Conservation (phyloP, 129 eudicot species). For the Chrysanthemum lavandulifolium region DNA sequence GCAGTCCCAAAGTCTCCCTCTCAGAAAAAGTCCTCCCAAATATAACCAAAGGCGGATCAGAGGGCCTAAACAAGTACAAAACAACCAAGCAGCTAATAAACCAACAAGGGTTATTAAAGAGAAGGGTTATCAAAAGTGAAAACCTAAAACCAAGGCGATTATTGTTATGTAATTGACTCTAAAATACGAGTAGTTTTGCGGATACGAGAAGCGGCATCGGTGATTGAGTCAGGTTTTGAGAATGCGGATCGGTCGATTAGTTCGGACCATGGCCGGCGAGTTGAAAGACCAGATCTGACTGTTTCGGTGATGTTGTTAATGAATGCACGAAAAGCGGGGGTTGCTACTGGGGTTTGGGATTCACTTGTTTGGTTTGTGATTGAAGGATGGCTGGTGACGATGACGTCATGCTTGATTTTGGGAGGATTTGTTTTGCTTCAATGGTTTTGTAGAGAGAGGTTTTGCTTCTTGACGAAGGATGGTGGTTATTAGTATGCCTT, state of each 20-base stretch:
- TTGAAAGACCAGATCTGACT: slow-evolving; percentile 52
- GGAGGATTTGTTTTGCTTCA: no score
- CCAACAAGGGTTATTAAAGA: slow-evolving; percentile 4
- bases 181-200: slow-evolving; percentile 15
- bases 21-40: slow-evolving; percentile 9
- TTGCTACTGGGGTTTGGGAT: slow-evolving; percentile 25
- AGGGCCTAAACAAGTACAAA: slow-evolving; percentile 12
- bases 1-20: slow-evolving; percentile 13
- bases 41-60: slow-evolving; percentile 19
- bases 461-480: no score
- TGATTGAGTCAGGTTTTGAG: slow-evolving; percentile 69
- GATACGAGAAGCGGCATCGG: slow-evolving; percentile 67
- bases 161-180: slow-evolving; percentile 4
- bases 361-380: slow-evolving; percentile 29
- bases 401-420: not conserved
- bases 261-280: slow-evolving; percentile 85
- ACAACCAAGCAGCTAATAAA: slow-evolving; percentile 2
- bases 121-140: not conserved
- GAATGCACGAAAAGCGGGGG: slow-evolving; percentile 59
- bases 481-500: no score
- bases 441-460: no score
- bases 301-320: slow-evolving; percentile 43
- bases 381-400: slow-evolving; percentile 41
- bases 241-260: slow-evolving; percentile 74
- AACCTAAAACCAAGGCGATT: not conserved